A percentile compares a stretch with the other conserved stretches of the same genome.
Evolutionary conservation across 805 yeast species (phyloP).

Genomic region (Cyberlindnera maritima): DNA sequence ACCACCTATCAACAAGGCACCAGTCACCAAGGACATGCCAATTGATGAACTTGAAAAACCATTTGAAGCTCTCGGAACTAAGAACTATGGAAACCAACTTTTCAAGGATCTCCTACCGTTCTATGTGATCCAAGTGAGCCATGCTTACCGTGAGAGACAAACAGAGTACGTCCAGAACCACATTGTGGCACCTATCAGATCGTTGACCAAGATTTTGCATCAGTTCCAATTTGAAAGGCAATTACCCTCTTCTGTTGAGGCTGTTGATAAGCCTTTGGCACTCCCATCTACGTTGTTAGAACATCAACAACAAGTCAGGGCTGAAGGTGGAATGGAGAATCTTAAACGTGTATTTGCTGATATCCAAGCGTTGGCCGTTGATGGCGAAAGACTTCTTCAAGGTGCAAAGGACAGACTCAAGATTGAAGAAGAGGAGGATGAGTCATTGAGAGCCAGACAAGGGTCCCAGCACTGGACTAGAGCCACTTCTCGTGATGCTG

Average conservation of each 20-base stretch:
- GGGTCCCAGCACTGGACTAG: constrained; percentile 59
- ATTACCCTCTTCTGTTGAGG: constrained; percentile 63
- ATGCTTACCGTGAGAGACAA: constrained; percentile 66
- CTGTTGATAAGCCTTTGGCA: constrained; percentile 50
- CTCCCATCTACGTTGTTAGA: constrained; percentile 57
- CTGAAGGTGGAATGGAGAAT: constrained; percentile 48
- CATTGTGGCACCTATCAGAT: constrained; percentile 45
- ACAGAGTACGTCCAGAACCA: constrained; percentile 47
- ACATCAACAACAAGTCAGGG: constrained; percentile 51
- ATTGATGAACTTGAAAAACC: constrained; percentile 37
- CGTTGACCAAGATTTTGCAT: constrained; percentile 43
- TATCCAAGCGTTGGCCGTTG: constrained; percentile 39
- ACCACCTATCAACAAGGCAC: constrained; percentile 43
- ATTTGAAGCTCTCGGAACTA: constrained; percentile 20
- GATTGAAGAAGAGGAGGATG: constrained; percentile 57
- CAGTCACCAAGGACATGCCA: constrained; percentile 52
- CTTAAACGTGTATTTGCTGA: constrained; percentile 44
- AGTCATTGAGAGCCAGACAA: constrained; percentile 43
- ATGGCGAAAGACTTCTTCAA: constrained; percentile 41
- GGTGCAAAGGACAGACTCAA: constrained; percentile 45
- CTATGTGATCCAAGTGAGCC: constrained; percentile 59
- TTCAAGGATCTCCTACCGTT: constrained; percentile 68
- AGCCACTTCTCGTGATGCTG: constrained; percentile 43
- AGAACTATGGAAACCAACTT: constrained; percentile 31
- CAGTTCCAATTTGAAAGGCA: constrained; percentile 44